Percentiles rank a stretch among this genome's conserved stretches.
Evolutionary conservation across 2,329 filamentous ascomycete genomes (phyloP).

Genomic region (Dichotomopilus funicola): DNA sequence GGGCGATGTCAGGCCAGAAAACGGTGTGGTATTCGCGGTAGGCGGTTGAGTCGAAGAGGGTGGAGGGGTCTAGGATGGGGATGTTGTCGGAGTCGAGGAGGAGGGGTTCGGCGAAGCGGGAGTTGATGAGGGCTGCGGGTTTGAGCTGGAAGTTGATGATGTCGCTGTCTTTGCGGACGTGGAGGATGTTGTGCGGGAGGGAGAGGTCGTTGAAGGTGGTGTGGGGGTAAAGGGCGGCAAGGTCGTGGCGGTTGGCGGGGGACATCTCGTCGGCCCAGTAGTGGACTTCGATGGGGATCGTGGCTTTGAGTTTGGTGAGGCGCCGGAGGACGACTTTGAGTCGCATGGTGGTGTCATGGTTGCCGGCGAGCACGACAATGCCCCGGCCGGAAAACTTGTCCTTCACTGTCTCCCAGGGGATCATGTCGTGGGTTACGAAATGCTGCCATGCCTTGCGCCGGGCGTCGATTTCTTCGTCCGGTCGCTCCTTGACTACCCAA

Average conservation of each 20-base stretch:
- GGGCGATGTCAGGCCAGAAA: constrained; percentile 11
- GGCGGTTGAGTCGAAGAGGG: constrained; percentile 4
- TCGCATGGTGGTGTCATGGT: background rate
- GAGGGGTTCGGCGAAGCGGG: constrained; percentile 5
- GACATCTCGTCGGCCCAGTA: constrained; percentile 7
- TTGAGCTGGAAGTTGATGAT: constrained; percentile 7
- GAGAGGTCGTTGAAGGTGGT: constrained; percentile 4
- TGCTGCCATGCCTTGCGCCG: constrained; percentile 3
- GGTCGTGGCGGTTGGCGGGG: background rate
- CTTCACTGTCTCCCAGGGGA: constrained; percentile 2
- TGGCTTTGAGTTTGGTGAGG: background rate
- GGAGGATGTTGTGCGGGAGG: constrained; percentile 1
- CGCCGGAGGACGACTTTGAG: constrained; percentile 3
- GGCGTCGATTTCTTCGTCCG: background rate
- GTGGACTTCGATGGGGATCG: constrained; percentile 1
- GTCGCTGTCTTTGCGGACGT: background rate
- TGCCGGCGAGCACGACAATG: constrained; percentile 2
- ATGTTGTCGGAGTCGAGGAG: constrained; percentile 11
- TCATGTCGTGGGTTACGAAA: background rate
- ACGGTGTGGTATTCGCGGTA: constrained; percentile 8
- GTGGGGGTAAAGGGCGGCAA: background rate
- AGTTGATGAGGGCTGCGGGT: constrained; percentile 2
- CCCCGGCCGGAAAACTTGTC: background rate
- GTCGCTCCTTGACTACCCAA: background rate
- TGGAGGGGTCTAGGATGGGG: constrained; percentile 4